Evolutionary conservation across 1,284 basidiomycete species (phyloP).

Genomic region (Fomitopsis schrenkii): DNA sequence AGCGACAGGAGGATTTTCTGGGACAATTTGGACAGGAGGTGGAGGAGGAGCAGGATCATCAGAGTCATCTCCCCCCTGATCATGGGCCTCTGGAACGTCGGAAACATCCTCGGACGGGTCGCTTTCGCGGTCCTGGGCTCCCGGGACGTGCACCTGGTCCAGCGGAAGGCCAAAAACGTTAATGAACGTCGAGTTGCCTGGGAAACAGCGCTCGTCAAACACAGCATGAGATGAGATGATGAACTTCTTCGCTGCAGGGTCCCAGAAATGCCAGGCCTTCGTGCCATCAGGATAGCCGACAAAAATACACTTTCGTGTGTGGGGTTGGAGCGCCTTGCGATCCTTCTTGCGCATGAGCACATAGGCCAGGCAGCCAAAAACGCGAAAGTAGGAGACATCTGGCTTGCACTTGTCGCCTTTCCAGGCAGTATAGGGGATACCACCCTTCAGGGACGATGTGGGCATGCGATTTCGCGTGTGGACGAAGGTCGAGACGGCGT

Average conservation of each 20-base stretch:
- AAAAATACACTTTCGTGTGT: no score
- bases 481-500: not conserved
- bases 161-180: constrained; percentile 1
- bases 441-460: no score
- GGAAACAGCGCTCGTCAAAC: constrained; percentile 25
- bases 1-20: not conserved
- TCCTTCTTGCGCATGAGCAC: no score
- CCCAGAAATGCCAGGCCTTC: no score
- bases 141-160: not conserved
- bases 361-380: no score
- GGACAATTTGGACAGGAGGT: not conserved
- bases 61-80: constrained; percentile 7
- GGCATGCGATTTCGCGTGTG: no score
- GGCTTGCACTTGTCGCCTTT: no score
- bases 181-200: constrained; percentile 9
- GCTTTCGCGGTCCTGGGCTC: not conserved
- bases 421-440: no score
- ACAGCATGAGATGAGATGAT: constrained; percentile 17
- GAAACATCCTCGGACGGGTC: not conserved
- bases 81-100: not conserved
- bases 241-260: no score
- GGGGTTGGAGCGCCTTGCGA: no score
- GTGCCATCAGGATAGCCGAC: no score
- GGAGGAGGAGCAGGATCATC: constrained; percentile 10
- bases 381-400: no score